A percentile compares a stretch with the other conserved stretches of the same genome.
These are phyloP conservation scores for Medicago lupulina DNA, from an alignment of 306 rosid species.

Conservation along the genomic window DNA sequence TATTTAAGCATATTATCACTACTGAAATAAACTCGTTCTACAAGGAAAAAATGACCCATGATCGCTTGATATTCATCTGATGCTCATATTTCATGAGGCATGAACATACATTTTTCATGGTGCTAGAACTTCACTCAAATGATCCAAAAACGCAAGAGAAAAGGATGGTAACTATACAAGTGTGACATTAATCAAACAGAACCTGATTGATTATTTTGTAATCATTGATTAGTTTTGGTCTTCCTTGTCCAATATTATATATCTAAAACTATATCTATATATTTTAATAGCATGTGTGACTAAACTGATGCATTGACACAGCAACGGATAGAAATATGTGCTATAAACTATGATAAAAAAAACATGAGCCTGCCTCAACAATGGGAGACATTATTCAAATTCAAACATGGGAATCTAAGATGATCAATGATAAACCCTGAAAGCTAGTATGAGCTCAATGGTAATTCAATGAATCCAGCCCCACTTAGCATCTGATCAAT, in stretches of 20 bases:
- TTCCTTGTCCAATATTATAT: slow-evolving; percentile 6
- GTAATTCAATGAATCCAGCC: slow-evolving; percentile 19
- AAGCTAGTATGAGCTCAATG: slow-evolving; percentile 11
- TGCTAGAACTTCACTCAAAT: not conserved
- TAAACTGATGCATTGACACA: not conserved
- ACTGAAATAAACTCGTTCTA: not conserved
- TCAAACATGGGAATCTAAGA: slow-evolving; percentile 3
- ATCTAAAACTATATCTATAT: not conserved
- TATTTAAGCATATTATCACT: slow-evolving; percentile 12
- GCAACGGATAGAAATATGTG: not conserved
- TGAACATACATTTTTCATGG: not conserved
- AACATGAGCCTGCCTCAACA: slow-evolving; percentile 21
- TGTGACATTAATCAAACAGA: slow-evolving; percentile 7
- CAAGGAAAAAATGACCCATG: not conserved
- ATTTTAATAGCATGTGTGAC: not conserved
- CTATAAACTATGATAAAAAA: not conserved
- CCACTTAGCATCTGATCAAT: slow-evolving; percentile 27
- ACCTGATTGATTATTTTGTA: slow-evolving; percentile 1
- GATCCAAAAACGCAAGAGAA: not conserved
- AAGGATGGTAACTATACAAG: not conserved
- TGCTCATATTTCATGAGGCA: not conserved
- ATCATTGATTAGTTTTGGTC: not conserved
- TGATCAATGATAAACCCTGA: slow-evolving; percentile 1
- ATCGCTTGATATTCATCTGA: not conserved
- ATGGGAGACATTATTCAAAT: not conserved